These are phyloP conservation scores for Strigomonas oncopelti DNA, from an alignment of 208 protist genomes.

Conservation along the genomic window DNA sequence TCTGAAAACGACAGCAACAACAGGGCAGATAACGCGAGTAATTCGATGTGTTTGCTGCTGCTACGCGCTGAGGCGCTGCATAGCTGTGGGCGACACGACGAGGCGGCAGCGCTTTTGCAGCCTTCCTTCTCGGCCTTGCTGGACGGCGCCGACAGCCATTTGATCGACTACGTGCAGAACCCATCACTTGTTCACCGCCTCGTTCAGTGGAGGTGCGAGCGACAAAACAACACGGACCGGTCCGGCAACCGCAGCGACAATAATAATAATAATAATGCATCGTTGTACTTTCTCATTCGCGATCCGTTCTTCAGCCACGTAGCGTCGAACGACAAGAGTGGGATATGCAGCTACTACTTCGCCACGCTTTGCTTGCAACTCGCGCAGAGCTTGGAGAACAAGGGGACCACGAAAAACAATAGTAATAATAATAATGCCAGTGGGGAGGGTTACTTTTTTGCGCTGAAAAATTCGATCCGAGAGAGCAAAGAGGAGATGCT, in stretches of 20 bases:
- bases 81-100: slow-evolving; percentile 19
- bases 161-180: slow-evolving; percentile 1
- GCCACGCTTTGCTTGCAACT: slow-evolving; percentile 61
- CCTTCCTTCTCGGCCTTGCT: background rate
- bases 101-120: slow-evolving; percentile 31
- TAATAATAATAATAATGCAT: too few species aligned
- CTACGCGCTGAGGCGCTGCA: slow-evolving; percentile 30
- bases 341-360: slow-evolving; percentile 55
- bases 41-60: slow-evolving; percentile 15
- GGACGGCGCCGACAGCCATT: background rate
- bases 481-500: too few species aligned
- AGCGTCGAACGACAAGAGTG: slow-evolving; percentile 41
- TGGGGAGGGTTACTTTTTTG: too few species aligned
- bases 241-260: too few species aligned
- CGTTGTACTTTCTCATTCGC: too few species aligned
- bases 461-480: too few species aligned
- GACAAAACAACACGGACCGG: too few species aligned
- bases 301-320: background rate
- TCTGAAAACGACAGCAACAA: background rate
- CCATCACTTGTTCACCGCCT: slow-evolving; percentile 1
- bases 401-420: too few species aligned
- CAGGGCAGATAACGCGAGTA: background rate
- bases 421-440: too few species aligned
- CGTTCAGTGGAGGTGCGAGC: too few species aligned
- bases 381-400: slow-evolving; percentile 42